phyloP scores from a whole-genome alignment of 257 asterid genomes.

The Solanum tarijense region DNA sequence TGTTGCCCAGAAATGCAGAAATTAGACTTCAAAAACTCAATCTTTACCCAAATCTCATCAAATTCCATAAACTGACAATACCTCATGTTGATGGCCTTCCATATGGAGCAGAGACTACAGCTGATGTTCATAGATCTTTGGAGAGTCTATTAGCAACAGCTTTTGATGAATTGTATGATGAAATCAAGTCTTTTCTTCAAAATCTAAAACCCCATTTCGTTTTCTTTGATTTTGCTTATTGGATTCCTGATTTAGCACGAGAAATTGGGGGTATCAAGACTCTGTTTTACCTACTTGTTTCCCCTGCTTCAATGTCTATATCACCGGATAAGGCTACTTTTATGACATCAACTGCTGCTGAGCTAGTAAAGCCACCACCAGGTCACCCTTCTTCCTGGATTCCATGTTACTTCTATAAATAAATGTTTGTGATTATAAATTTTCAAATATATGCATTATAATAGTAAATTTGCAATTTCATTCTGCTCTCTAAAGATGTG shows the following conservation, averaged over 20 bases:
- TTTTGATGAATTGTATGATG: conserved; percentile 30
- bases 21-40: conserved; percentile 15
- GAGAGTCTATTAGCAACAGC: conserved; percentile 22
- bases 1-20: conserved; percentile 20
- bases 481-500: not conserved
- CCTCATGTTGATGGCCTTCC: conserved; percentile 56
- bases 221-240: conserved; percentile 34
- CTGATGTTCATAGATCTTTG: conserved; percentile 20
- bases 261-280: conserved; percentile 15
- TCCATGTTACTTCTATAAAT: too few relatives aligned
- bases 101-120: conserved; percentile 28
- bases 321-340: too few relatives aligned
- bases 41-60: conserved; percentile 24
- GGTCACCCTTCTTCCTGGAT: too few relatives aligned
- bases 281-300: conserved; percentile 1
- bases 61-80: conserved; percentile 23
- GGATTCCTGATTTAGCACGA: conserved; percentile 34
- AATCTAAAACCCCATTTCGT: conserved; percentile 27
- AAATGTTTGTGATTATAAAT: too few relatives aligned
- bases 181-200: conserved; percentile 10
- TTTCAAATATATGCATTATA: too few relatives aligned
- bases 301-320: too few relatives aligned
- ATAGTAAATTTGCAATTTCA: not conserved
- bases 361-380: too few relatives aligned
- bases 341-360: too few relatives aligned